phyloP scores from a whole-genome alignment of 129 eudicot genomes.

The Helianthus annuus region DNA sequence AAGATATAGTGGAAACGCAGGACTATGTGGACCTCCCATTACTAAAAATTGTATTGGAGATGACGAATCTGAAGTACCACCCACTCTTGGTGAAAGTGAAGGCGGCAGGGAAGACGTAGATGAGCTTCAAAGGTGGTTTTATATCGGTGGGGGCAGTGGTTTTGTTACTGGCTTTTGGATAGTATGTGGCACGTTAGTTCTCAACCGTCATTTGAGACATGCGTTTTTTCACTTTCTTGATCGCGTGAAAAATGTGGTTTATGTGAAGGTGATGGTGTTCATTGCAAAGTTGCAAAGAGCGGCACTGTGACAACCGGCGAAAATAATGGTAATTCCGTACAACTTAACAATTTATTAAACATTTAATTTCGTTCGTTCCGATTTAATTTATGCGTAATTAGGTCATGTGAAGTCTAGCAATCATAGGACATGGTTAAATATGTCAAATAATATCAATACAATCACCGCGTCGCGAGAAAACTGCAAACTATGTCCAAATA shows the following conservation, averaged over 20 bases:
- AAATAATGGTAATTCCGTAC: too few species aligned
- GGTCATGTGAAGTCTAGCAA: too few species aligned
- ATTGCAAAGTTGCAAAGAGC: not conserved
- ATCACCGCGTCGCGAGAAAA: too few species aligned
- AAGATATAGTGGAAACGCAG: slow-evolving; percentile 10
- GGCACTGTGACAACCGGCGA: not conserved
- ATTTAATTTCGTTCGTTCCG: too few species aligned
- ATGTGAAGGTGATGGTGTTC: not conserved
- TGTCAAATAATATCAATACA: too few species aligned
- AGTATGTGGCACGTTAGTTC: slow-evolving; percentile 12
- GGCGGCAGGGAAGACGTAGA: not conserved
- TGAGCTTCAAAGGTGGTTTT: slow-evolving; percentile 19
- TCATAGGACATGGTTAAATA: too few species aligned
- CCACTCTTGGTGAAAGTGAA: not conserved
- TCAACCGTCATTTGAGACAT: slow-evolving; percentile 2
- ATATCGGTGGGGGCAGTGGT: slow-evolving; percentile 23
- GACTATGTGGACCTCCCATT: slow-evolving; percentile 37
- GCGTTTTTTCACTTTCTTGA: slow-evolving; percentile 5
- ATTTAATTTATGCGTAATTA: too few species aligned
- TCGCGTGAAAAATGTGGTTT: not conserved
- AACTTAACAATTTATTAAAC: too few species aligned
- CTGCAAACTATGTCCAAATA: too few species aligned
- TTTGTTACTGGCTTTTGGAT: slow-evolving; percentile 21
- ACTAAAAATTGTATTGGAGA: slow-evolving; percentile 12
- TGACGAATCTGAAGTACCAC: not conserved